These are phyloP conservation scores for Mrakia hoshinonis DNA, from an alignment of 768 basidiomycete species.

Conservation along the genomic window DNA sequence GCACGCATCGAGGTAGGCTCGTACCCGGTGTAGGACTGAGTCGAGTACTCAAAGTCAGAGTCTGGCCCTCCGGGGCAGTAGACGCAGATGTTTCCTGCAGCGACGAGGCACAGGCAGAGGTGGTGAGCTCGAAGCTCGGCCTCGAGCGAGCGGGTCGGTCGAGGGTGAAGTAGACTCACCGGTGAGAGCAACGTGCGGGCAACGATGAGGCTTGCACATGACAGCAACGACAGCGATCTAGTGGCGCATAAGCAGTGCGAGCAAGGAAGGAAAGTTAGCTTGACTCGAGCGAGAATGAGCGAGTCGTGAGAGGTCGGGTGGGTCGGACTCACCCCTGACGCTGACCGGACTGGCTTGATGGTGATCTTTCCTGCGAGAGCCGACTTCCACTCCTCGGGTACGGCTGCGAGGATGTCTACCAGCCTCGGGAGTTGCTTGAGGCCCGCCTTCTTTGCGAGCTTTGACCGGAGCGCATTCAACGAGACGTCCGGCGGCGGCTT, in stretches of 20 bases:
- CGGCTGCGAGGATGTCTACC: slow-evolving; percentile 96
- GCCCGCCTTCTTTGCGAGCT: slow-evolving; percentile 80
- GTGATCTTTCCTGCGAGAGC: slow-evolving; percentile 77
- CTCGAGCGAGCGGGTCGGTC: not conserved
- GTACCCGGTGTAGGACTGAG: slow-evolving; percentile 76
- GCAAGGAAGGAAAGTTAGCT: not conserved
- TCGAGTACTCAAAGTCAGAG: slow-evolving; percentile 99
- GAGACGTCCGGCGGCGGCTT: slow-evolving; percentile 50
- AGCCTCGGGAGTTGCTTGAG: slow-evolving; percentile 81
- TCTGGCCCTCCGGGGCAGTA: slow-evolving; percentile 99
- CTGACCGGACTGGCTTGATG: slow-evolving; percentile 90
- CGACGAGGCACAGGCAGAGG: not conserved
- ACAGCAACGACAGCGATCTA: slow-evolving; percentile 98
- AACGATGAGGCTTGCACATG: slow-evolving; percentile 99
- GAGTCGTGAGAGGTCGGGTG: not conserved
- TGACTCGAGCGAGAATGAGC: not conserved
- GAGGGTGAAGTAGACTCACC: slow-evolving; percentile 36
- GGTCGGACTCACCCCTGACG: slow-evolving; percentile 61
- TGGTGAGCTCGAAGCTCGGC: slow-evolving; percentile 5
- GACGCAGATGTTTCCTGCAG: slow-evolving; percentile 79
- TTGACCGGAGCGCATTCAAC: slow-evolving; percentile 75
- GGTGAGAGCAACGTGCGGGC: slow-evolving; percentile 99
- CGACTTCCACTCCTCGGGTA: slow-evolving; percentile 94
- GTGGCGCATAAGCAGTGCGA: not conserved
- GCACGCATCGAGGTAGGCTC: slow-evolving; percentile 99